Percentiles rank a stretch among this genome's conserved stretches.
Evolutionary conservation across 2,329 filamentous ascomycete genomes (phyloP).

Genomic region (Colletotrichum caudatum): DNA sequence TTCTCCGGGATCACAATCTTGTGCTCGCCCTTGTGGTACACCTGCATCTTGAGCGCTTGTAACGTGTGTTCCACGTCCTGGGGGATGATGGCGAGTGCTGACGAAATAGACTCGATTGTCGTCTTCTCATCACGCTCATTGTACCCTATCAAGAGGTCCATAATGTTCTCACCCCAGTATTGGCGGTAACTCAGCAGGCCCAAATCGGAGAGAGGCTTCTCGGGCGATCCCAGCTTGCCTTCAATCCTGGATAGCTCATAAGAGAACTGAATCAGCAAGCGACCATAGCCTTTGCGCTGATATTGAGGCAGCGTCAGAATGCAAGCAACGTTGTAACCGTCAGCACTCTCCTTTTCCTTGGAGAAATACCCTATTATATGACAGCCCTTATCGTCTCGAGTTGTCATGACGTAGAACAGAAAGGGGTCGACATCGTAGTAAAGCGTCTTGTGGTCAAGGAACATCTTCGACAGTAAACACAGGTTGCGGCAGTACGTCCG

Average conservation of each 20-base stretch:
- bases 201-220: conserved; percentile 95
- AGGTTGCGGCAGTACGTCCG: conserved; percentile 97
- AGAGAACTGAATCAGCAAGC: conserved; percentile 94
- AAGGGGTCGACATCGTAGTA: conserved; percentile 99
- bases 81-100: conserved; percentile 90
- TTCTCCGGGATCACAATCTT: conserved; percentile 93
- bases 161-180: conserved; percentile 96
- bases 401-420: conserved; percentile 97
- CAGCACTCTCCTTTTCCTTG: conserved; percentile 97
- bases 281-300: conserved; percentile 93
- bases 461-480: conserved; percentile 94
- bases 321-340: conserved; percentile 98
- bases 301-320: conserved; percentile 97
- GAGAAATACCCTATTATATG: conserved; percentile 99
- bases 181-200: conserved; percentile 94
- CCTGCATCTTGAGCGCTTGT: conserved; percentile 93
- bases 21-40: conserved; percentile 96
- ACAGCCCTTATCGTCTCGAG: conserved; percentile 86
- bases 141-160: conserved; percentile 83
- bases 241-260: conserved; percentile 98
- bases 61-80: conserved; percentile 96
- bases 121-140: conserved; percentile 77
- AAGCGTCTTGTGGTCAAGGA: conserved; percentile 96
- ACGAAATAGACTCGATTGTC: conserved; percentile 87
- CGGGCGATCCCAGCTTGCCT: conserved; percentile 92